phyloP scores from a whole-genome alignment of 2,329 filamentous ascomycete genomes.

The Septoria linicola region DNA sequence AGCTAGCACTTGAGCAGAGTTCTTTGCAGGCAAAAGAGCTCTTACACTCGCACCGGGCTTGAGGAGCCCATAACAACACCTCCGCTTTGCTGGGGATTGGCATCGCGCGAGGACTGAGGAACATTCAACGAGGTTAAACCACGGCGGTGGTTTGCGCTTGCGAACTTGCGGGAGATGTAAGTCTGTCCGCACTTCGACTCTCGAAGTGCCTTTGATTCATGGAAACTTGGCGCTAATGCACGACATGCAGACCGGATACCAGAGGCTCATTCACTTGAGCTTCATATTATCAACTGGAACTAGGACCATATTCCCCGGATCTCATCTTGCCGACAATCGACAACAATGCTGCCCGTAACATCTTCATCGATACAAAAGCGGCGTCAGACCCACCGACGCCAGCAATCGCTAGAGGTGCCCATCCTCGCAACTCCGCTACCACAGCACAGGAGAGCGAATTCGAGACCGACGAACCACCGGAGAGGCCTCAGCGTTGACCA shows the following conservation, averaged over 20 bases:
- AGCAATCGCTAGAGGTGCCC: constrained; percentile 79
- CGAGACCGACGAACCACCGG: constrained; percentile 59
- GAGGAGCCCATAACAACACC: constrained; percentile 3
- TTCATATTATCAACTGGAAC: constrained; percentile 9
- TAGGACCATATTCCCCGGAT: constrained; percentile 10
- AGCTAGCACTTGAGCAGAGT: too few relatives aligned
- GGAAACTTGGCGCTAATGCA: background rate
- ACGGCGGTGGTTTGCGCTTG: constrained; percentile 17
- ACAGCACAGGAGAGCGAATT: constrained; percentile 47
- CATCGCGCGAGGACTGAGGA: constrained; percentile 14
- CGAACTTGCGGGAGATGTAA: constrained; percentile 14
- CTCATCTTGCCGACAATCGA: constrained; percentile 16
- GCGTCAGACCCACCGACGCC: constrained; percentile 76
- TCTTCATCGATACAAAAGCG: constrained; percentile 69
- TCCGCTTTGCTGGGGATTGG: constrained; percentile 14
- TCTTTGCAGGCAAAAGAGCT: too few relatives aligned
- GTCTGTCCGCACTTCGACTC: constrained; percentile 1
- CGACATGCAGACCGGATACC: constrained; percentile 10
- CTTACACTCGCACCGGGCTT: background rate
- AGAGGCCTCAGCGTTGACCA: constrained; percentile 83
- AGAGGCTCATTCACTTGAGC: constrained; percentile 14
- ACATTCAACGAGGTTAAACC: constrained; percentile 5
- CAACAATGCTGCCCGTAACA: constrained; percentile 70
- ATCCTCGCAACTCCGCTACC: constrained; percentile 65
- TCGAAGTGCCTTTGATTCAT: background rate